These are phyloP conservation scores for Vanrija sp. DNA, from an alignment of 1,284 basidiomycete genomes.

Conservation along the genomic window DNA sequence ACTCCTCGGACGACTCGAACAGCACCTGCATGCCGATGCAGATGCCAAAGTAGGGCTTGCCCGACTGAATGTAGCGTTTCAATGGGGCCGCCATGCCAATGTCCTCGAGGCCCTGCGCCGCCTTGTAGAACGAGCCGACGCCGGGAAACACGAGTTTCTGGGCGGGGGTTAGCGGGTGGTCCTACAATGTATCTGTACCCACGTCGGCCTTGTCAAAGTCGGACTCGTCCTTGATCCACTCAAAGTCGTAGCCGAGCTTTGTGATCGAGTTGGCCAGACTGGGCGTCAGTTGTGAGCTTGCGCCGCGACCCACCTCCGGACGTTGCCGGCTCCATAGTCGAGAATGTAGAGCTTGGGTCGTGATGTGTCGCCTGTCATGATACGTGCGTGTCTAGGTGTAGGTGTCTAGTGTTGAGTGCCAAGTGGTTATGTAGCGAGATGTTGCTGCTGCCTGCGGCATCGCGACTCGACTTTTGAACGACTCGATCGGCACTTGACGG, in stretches of 20 bases:
- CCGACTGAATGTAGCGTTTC: conserved; percentile 76
- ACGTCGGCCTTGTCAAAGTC: conserved; percentile 89
- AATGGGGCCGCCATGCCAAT: conserved; percentile 79
- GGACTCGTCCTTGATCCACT: conserved; percentile 79
- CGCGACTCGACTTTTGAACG: no score
- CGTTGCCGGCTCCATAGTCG: conserved; percentile 94
- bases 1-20: conserved; percentile 79
- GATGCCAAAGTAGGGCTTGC: conserved; percentile 94
- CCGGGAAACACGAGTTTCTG: conserved; percentile 96
- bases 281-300: not conserved
- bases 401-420: not conserved
- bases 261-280: conserved; percentile 83
- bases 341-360: conserved; percentile 68
- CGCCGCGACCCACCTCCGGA: conserved; percentile 58
- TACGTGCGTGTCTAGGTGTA: conserved; percentile 12
- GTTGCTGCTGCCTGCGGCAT: no score
- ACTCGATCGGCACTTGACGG: no score
- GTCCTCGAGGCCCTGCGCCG: conserved; percentile 69
- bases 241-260: conserved; percentile 80
- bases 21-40: conserved; percentile 98
- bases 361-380: conserved; percentile 1
- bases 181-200: conserved; percentile 47
- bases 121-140: conserved; percentile 91
- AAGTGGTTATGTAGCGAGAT: no score
- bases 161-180: not conserved